Evolutionary conservation across 805 yeast genomes (phyloP), one percentile per base, ranked within the genome.

Genomic region (Saturnispora saitoi): DNA sequence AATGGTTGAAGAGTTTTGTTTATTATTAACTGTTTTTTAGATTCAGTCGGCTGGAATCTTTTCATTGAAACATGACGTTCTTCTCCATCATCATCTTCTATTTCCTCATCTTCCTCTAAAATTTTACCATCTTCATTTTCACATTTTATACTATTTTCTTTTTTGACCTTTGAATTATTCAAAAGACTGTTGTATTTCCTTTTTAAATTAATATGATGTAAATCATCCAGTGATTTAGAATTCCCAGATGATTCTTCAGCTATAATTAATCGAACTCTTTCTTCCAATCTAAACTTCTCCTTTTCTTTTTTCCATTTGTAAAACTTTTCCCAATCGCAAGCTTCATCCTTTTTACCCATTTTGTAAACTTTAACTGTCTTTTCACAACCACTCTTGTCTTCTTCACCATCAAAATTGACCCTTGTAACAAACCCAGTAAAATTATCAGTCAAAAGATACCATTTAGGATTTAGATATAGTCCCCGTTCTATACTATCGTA

Each of bases 401-500:
- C 51, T 31, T 39, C 44, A 19, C 45, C 53, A 48, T 59, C 63
- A 52, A 26, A 51, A 11, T 50, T 47, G 10, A 32, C 55, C 28
- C 31, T 49, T 15, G 14, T 65, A 61, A 78, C 78, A 71, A 43
- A 66, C 66, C 48, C 72, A 64, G 22, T 74, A 70, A 48, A 58
- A 48, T 48, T 59, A 42, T 51, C 47, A 0, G 38, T 30, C 20
- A 75, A 51, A n/a, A 56, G 52, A 52, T 77, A 77, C 54, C 69
- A 73, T 8, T 59, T 58, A 15, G 61, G 56, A 42, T 64, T 66
- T 29, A 77, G 56, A 17, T 71, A 60, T 1, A 75, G 73, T 1
- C 71, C 72, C 48, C 81, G 64, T 38, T 67, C 63, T 7, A 70
- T 53, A 32, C 75, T 67, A 57, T 77, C 79, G 44, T 63, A 65